These are phyloP conservation scores for Diaporthe ilicicola DNA, from an alignment of 2,329 filamentous ascomycete genomes.

Conservation along the genomic window DNA sequence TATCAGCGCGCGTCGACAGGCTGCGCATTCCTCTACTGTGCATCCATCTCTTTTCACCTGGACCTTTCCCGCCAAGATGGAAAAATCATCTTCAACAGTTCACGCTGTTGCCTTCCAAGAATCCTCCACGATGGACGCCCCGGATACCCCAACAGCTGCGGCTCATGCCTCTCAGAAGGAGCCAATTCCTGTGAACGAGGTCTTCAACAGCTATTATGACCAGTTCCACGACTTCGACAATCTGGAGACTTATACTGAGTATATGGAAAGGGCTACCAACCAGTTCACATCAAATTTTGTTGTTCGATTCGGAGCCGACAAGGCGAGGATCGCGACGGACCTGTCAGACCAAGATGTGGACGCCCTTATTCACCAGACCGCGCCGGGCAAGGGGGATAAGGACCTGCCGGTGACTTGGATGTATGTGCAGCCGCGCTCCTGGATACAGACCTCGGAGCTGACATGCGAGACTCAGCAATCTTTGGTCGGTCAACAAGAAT, in stretches of 20 bases:
- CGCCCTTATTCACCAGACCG: constrained; percentile 44
- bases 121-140: constrained; percentile 31
- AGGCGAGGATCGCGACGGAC: constrained; percentile 65
- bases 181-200: constrained; percentile 22
- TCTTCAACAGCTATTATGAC: constrained; percentile 21
- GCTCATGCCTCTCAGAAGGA: neutral
- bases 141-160: constrained; percentile 29
- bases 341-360: constrained; percentile 53
- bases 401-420: constrained; percentile 71
- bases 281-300: constrained; percentile 65
- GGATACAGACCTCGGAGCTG: constrained; percentile 26
- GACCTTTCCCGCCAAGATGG: neutral
- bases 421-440: constrained; percentile 49
- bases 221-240: constrained; percentile 65
- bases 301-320: constrained; percentile 67
- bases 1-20: constrained; percentile 3
- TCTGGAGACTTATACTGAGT: constrained; percentile 52
- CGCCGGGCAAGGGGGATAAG: constrained; percentile 45
- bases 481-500: constrained; percentile 74
- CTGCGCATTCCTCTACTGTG: neutral
- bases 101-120: constrained; percentile 6
- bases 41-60: neutral
- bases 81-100: neutral
- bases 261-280: constrained; percentile 50
- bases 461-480: constrained; percentile 57